Base-by-base conservation (phyloP, 2,329 filamentous ascomycete genomes). In the Bipolaris bicolor region DNA sequence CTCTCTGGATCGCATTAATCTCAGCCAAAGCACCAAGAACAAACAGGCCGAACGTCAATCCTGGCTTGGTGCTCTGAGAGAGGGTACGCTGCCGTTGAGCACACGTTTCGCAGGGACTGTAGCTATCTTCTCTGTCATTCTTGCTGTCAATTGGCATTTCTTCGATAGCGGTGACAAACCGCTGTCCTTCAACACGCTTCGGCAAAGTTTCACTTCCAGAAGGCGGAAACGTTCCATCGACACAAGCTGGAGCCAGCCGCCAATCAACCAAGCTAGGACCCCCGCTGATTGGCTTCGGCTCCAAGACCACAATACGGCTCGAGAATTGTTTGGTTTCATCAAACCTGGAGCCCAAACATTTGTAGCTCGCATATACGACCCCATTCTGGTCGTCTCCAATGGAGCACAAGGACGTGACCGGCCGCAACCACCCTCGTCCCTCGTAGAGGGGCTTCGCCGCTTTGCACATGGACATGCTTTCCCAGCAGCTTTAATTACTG, bases 61-160 rank as follows among this genome's bases (percentile, higher is more conserved):
- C 2, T 91, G 89, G 87, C 70, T 84, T 11, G 83, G 86, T 58
- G 83, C 83, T 5, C 66, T 91, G n/a, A 73, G 87, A 3, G 83
- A 85, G 49, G 87, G 88, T n/a, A 86, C 84, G 29, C 78, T 87
- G 5, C 85, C 88, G 7, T 78, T 90, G 60, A 90, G 88, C 37
- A 92, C 90, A 1, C 83, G 90, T 29, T 86, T 92, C 63, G 90
- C 90, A 2, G 90, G 90, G 0, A 90, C 89, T 0, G 82, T 88
- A 11, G 87, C 92, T 29, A 88, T 91, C 73, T 78, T 91, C 20
- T 87, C 86, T 1, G 90, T 92, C 62, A 84, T 93, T 6, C 70
- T 92, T 15, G 86, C 88, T 41, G 85, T 90, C 0, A 90, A 93
- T 64, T 90, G 88, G 82, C 90, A 93, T 68, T 92, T 92, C 63